phyloP scores from a whole-genome alignment of 176 grass and related monocot species.

The Cymbopogon citratus region DNA sequence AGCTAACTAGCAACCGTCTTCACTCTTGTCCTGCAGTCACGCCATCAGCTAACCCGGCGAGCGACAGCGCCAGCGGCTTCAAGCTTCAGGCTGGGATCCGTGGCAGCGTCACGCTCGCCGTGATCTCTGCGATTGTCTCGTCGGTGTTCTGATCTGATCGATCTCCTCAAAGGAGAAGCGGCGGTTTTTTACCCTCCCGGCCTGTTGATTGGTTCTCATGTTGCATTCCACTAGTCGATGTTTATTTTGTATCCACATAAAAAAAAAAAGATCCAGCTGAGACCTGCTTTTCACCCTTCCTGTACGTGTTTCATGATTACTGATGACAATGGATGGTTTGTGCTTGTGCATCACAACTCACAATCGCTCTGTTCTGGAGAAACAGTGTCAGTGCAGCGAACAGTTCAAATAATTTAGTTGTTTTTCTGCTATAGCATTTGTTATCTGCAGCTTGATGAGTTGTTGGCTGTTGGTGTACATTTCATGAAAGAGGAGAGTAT shows the following conservation, averaged over 20 bases:
- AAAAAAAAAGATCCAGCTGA: constrained; percentile 26
- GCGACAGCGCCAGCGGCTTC: constrained; percentile 7
- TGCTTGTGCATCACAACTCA: background rate
- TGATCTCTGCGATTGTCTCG: constrained; percentile 34
- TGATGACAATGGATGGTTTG: background rate
- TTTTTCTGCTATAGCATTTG: background rate
- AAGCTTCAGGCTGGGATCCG: background rate
- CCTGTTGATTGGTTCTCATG: constrained; percentile 27
- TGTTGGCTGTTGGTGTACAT: background rate
- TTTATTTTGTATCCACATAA: constrained; percentile 4
- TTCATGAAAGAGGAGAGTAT: too few species aligned
- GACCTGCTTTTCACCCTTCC: background rate
- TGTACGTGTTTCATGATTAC: background rate
- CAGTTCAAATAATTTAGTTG: background rate
- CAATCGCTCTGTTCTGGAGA: background rate
- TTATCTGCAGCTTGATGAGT: background rate
- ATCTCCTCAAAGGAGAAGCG: background rate
- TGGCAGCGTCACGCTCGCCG: constrained; percentile 9
- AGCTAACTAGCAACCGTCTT: constrained; percentile 24
- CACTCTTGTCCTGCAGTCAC: constrained; percentile 11
- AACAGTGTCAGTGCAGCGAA: background rate
- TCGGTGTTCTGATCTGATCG: constrained; percentile 37
- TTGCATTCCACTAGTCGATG: background rate
- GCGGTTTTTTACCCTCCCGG: background rate
- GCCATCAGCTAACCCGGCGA: background rate